A percentile compares a stretch with the other conserved stretches of the same genome.
These are phyloP conservation scores for Bipolaris zeicola DNA, from an alignment of 2,329 filamentous ascomycete genomes.

Conservation along the genomic window DNA sequence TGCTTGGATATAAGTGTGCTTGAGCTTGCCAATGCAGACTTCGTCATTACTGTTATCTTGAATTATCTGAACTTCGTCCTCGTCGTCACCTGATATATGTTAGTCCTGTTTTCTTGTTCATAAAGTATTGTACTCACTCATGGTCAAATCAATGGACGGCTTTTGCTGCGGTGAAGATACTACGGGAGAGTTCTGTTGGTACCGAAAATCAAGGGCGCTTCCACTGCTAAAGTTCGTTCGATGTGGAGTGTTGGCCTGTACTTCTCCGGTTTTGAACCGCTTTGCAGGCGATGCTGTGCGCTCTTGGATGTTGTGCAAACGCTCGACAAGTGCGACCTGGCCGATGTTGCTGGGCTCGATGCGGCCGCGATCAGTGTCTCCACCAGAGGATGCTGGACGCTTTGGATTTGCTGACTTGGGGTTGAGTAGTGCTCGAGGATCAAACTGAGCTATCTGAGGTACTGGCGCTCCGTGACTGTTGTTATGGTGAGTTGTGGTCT, in stretches of 20 bases:
- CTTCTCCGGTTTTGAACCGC: constrained; percentile 37
- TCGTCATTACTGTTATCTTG: constrained; percentile 69
- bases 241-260: constrained; percentile 22
- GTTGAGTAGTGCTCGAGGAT: constrained; percentile 44
- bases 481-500: constrained; percentile 19
- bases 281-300: constrained; percentile 62
- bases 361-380: constrained; percentile 30
- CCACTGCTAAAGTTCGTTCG: constrained; percentile 23
- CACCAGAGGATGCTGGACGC: constrained; percentile 36
- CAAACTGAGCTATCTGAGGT: constrained; percentile 22
- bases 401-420: constrained; percentile 39
- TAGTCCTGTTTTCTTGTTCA: constrained; percentile 14
- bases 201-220: constrained; percentile 53
- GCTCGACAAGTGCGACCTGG: constrained; percentile 71
- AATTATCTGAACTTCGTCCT: constrained; percentile 64
- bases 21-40: constrained; percentile 81
- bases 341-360: constrained; percentile 43
- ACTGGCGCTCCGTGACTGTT: constrained; percentile 19
- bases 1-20: constrained; percentile 69
- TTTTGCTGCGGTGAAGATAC: constrained; percentile 11
- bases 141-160: constrained; percentile 41
- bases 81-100: constrained; percentile 60
- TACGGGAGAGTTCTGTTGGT: constrained; percentile 28
- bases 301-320: constrained; percentile 74
- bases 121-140: constrained; percentile 33